Evolutionary conservation across 2,329 filamentous ascomycete species (phyloP).

Genomic region (Colletotrichum tamarilloi): DNA sequence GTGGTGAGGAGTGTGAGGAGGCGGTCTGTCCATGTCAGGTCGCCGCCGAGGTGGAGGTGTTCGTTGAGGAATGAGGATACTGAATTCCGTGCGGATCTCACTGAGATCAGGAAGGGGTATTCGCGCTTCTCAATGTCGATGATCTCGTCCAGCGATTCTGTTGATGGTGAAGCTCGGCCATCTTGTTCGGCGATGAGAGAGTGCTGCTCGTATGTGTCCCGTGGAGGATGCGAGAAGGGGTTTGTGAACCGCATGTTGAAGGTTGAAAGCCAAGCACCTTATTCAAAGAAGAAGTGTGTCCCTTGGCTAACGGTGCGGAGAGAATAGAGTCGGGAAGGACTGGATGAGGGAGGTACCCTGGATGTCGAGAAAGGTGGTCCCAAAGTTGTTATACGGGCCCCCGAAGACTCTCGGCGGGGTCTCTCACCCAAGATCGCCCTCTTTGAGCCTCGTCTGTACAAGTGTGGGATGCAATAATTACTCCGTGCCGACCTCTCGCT

Average conservation of each 20-base stretch:
- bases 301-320: background rate
- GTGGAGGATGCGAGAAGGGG: background rate
- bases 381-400: background rate
- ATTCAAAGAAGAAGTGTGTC: background rate
- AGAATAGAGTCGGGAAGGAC: background rate
- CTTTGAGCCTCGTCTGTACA: background rate
- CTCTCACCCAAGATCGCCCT: background rate
- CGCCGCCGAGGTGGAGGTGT: background rate
- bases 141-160: background rate
- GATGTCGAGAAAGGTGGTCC: background rate
- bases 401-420: background rate
- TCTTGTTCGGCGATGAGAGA: background rate
- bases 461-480: background rate
- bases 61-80: slow-evolving; percentile 14
- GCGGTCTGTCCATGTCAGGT: background rate
- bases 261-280: background rate
- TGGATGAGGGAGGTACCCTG: background rate
- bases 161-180: background rate
- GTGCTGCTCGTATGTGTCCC: background rate
- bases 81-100: slow-evolving; percentile 6
- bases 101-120: background rate
- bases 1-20: background rate
- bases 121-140: background rate
- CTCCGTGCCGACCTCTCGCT: background rate
- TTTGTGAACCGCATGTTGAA: slow-evolving; percentile 10